Percentiles rank a stretch among this genome's conserved stretches.
These are phyloP conservation scores for Talaromyces piceae DNA, from an alignment of 2,329 filamentous ascomycete species.

Conservation along the genomic window DNA sequence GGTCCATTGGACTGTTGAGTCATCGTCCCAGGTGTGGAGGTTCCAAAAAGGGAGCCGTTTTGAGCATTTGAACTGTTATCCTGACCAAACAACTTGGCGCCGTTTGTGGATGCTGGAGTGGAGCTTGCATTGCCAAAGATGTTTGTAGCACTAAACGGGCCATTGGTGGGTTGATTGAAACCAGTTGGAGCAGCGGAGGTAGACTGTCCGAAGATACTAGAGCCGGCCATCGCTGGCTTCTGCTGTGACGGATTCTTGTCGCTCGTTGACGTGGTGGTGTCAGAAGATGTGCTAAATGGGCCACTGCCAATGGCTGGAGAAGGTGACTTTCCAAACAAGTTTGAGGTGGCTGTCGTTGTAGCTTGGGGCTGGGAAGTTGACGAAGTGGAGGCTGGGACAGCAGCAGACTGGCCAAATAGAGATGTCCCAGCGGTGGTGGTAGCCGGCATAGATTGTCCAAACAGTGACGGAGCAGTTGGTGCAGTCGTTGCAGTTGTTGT, in stretches of 20 bases:
- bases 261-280: neutral
- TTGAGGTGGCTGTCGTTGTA: neutral
- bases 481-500: no score
- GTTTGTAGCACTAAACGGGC: slow-evolving; percentile 1
- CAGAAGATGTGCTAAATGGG: neutral
- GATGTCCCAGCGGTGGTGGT: slow-evolving; percentile 16
- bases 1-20: neutral
- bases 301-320: neutral
- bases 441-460: slow-evolving; percentile 13
- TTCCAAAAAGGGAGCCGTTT: slow-evolving; percentile 4
- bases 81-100: slow-evolving; percentile 8
- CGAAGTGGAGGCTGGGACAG: slow-evolving; percentile 13
- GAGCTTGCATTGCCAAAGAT: slow-evolving; percentile 1
- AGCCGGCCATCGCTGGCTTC: slow-evolving; percentile 7
- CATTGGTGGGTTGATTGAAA: neutral
- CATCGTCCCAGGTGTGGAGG: slow-evolving; percentile 2
- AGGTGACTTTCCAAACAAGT: slow-evolving; percentile 1
- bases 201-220: slow-evolving; percentile 7
- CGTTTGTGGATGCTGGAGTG: slow-evolving; percentile 6
- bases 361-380: slow-evolving; percentile 16
- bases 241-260: neutral
- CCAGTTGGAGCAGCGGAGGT: neutral
- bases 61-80: slow-evolving; percentile 9
- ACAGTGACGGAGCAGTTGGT: slow-evolving; percentile 10
- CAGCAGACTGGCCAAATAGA: slow-evolving; percentile 22